These are phyloP conservation scores for Solanum arcanum DNA, from an alignment of 257 asterid species.

Conservation along the genomic window DNA sequence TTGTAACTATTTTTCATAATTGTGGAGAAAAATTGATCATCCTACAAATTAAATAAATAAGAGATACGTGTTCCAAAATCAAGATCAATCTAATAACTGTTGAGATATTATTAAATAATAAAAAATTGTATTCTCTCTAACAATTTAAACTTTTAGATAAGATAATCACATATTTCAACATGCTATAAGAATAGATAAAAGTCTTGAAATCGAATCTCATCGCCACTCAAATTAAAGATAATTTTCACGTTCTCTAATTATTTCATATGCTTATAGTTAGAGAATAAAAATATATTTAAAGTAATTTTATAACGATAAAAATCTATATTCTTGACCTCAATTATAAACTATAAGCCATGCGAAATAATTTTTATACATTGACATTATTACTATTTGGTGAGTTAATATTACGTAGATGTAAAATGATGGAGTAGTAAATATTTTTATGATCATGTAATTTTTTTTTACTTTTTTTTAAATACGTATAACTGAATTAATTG, in stretches of 20 bases:
- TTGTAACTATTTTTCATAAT: too few species aligned
- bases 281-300: neutral
- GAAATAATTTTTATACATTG: neutral
- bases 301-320: neutral
- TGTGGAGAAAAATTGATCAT: neutral
- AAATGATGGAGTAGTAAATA: neutral
- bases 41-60: too few species aligned
- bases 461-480: neutral
- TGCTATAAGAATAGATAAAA: too few species aligned
- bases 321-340: neutral
- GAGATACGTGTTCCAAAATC: accelerated
- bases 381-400: neutral
- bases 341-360: too few species aligned
- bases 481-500: neutral
- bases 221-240: too few species aligned
- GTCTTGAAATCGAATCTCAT: too few species aligned
- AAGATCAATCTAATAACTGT: too few species aligned
- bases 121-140: too few species aligned
- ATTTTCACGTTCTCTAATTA: neutral
- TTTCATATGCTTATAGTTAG: neutral
- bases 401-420: neutral
- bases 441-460: neutral
- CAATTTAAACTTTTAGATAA: too few species aligned
- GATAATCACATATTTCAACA: too few species aligned
- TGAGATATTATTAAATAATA: too few species aligned